Conservation (phyloP, 306 rosid genomes). For the Calophaca sinica region DNA sequence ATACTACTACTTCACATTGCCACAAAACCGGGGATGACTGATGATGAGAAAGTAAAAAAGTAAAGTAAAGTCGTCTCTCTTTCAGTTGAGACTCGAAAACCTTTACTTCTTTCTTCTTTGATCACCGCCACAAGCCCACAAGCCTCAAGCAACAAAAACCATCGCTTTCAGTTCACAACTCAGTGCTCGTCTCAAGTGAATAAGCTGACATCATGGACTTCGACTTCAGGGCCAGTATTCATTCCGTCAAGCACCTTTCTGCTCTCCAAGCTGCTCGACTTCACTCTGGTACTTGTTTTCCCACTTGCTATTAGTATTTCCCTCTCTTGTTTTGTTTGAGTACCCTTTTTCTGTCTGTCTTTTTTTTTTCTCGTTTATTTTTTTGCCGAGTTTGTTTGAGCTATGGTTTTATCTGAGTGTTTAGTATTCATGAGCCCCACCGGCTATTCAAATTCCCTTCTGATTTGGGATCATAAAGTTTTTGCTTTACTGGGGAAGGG, state of each 20-base stretch:
- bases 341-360: not conserved
- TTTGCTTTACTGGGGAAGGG: conserved; percentile 4
- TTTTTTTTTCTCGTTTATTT: not conserved
- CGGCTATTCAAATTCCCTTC: not conserved
- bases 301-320: not conserved
- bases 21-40: conserved; percentile 33
- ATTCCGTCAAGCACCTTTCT: conserved; percentile 64
- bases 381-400: not conserved
- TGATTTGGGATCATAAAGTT: conserved; percentile 16
- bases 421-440: not conserved
- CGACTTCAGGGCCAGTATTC: conserved; percentile 73
- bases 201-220: conserved; percentile 62
- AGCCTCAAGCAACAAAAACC: conserved; percentile 37
- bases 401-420: conserved; percentile 10
- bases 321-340: not conserved
- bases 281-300: conserved; percentile 65
- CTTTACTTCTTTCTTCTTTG: not conserved
- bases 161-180: conserved; percentile 2
- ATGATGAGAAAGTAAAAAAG: not conserved
- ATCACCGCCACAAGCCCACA: not conserved
- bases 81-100: not conserved
- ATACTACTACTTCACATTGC: conserved; percentile 49
- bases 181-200: conserved; percentile 31
- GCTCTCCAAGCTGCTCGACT: conserved; percentile 66
- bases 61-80: no score